Percentiles rank a stretch among this genome's conserved stretches.
Conservation (phyloP, 495 filamentous ascomycete genomes). For the Lepraria neglecta region DNA sequence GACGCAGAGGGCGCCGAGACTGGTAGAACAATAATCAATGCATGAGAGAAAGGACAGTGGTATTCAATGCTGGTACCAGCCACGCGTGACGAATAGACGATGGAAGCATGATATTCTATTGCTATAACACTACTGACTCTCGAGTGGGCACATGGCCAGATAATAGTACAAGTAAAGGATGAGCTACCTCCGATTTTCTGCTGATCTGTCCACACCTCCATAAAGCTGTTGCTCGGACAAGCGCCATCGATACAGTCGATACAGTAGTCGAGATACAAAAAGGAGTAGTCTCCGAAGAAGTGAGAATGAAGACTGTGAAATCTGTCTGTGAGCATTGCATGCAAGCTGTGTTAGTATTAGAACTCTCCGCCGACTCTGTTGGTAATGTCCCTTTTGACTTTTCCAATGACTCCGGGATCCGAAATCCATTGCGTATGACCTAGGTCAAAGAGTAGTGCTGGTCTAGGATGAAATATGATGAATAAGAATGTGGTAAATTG, state of each 20-base stretch:
- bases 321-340: slow-evolving; percentile 5
- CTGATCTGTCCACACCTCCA: slow-evolving; percentile 11
- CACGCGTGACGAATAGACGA: background rate
- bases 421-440: slow-evolving; percentile 14
- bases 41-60: background rate
- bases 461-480: slow-evolving; percentile 19
- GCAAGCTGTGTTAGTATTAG: slow-evolving; percentile 12
- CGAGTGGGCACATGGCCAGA: background rate
- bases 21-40: too few relatives aligned
- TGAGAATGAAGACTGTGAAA: slow-evolving; percentile 7
- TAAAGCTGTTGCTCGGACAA: slow-evolving; percentile 19
- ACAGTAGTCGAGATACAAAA: slow-evolving; percentile 21
- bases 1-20: slow-evolving; percentile 13
- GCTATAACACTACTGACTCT: slow-evolving; percentile 10
- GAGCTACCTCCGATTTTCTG: slow-evolving; percentile 9
- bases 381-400: slow-evolving; percentile 15
- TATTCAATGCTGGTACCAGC: too few relatives aligned
- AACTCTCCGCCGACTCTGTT: slow-evolving; percentile 3
- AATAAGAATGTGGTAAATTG: slow-evolving; percentile 20
- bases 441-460: slow-evolving; percentile 18
- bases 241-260: slow-evolving; percentile 10
- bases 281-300: slow-evolving; percentile 7
- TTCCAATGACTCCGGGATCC: slow-evolving; percentile 20
- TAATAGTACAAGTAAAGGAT: slow-evolving; percentile 20
- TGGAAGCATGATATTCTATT: slow-evolving; percentile 3